Evolutionary conservation across 2,329 filamentous ascomycete species (phyloP), one percentile per base, ranked within the genome.

Genomic region (Ophiognomonia clavigignenti-juglandacearum): DNA sequence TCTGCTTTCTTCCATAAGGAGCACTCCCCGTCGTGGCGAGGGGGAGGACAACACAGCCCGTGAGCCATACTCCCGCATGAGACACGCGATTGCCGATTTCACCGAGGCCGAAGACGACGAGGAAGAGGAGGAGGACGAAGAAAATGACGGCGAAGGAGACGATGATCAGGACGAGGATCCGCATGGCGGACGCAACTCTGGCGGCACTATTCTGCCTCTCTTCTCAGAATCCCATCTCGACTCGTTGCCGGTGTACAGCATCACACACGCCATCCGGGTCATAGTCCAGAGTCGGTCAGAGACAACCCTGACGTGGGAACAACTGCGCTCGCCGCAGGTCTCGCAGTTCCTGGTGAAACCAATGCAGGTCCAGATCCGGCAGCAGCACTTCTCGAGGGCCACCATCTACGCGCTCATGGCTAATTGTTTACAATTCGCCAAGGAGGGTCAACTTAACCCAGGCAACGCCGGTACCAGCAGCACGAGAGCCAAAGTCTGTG

Each of bases 321-420:
- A 97, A 64, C 74, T 97, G 53, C 82, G 91, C 54, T 95, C 90
- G n/a, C 92, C 92, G 3, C 92, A 97, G 63, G 85, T 97, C 47
- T 96, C 90, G 14, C 91, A 96, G 62, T 97, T 97, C 63, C 77
- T 97, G 29, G 80, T 96, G 61, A 96, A 96, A 71, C 92, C 92
- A 3, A 93, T 96, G 72, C 89, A 93, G 65, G 86, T 93, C 62
- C 86, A 92, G 64, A 91, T 96, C 53, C 83, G 85, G 51, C 75
- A 80, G 14, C 82, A 86, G 43, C 88, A 96, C 66, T 92, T 95
- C 64, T 91, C 86, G 24, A 79, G 87, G 39, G 91, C 88, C 9
- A 93, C 90, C 0, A 66, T 96, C 31, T 96, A 95, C 68, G 89
- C 90, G 3, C 71, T 97, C 56, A 85, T 96, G 77, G 89, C 91